Base-by-base conservation (phyloP, 345 rosid species). In the Abelmoschus esculentus region DNA sequence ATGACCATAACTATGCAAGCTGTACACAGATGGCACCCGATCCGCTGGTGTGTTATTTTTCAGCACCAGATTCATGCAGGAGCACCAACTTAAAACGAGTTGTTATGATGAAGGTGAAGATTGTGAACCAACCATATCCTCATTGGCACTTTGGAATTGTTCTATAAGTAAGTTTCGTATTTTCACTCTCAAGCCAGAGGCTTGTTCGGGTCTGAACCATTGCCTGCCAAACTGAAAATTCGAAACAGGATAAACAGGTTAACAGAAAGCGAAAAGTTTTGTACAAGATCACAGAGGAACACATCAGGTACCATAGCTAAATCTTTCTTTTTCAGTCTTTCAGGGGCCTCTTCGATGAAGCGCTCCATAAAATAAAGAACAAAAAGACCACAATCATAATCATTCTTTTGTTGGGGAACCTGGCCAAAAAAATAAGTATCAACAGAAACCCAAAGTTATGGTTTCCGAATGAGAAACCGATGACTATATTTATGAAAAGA, bases 321-420 rank as follows among this genome's bases (percentile, higher is more conserved):
- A 76, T 93, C 91, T 70, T 81, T 83, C 83, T 81, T 84, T 80
- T 86, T 89, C 76, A 91, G 77, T 80, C 98, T 87, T 69, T 83
- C 87, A 36, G 97, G 93, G 7, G 97, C 92, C 68, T 83, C 92
- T 75, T 89, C 89, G 1, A 88, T 83, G 81, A 95, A 91, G 9
- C 96, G 88, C 74, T 91, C 80, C 79, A 95, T 87, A 75, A 95
- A 91, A 82, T 75, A 88, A 67, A 95, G 93, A 34, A 95, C 98
- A 62, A 95, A 95, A 34, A 86, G 85, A 44, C 99, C 99, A 70
- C 99, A 95, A 61, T 95, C 99, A 44, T 80, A 91, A 44, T 95
- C 99, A 74, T 95, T 95, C 67, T 80, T 85, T 61, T 95, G 99
- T 68, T 95, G 98, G 22, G 99, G 99, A 71, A 95, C 99, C 98